Evolutionary conservation across 108 stramenopile genomes (phyloP).

Genomic region (Conticribra guillardii): DNA sequence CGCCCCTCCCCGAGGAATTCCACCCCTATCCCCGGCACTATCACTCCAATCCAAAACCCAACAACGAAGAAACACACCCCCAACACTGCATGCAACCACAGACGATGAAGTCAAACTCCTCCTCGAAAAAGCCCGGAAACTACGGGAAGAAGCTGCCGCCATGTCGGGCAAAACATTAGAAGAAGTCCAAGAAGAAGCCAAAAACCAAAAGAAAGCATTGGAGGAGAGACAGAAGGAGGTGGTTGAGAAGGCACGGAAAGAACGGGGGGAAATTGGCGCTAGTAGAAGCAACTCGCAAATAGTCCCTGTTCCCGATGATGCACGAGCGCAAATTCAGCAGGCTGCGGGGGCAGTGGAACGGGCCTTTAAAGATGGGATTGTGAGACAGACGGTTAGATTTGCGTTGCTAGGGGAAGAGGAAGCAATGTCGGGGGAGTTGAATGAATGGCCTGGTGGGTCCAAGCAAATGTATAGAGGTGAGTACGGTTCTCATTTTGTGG

Average conservation of each 20-base stretch:
- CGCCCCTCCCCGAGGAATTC: not conserved
- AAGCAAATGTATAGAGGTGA: constrained; percentile 78
- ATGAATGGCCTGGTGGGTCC: constrained; percentile 84
- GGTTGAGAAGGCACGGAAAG: constrained; percentile 15
- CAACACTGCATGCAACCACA: not conserved
- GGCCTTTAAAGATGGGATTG: constrained; percentile 73
- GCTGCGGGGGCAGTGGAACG: constrained; percentile 76
- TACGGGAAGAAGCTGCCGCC: constrained; percentile 77
- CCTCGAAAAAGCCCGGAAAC: constrained; percentile 59
- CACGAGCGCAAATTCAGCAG: constrained; percentile 64
- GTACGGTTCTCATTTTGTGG: not conserved
- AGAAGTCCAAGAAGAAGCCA: constrained; percentile 71
- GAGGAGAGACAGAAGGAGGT: constrained; percentile 26
- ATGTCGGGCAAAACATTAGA: constrained; percentile 78
- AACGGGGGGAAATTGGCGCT: constrained; percentile 9
- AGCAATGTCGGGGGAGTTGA: constrained; percentile 55
- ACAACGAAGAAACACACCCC: not conserved
- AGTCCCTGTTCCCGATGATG: constrained; percentile 55
- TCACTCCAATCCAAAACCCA: not conserved
- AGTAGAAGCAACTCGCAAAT: constrained; percentile 12
- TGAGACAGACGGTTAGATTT: constrained; percentile 78
- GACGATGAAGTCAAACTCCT: constrained; percentile 62
- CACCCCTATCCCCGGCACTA: not conserved
- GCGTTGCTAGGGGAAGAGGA: constrained; percentile 65
- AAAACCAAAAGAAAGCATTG: constrained; percentile 37